phyloP scores from a whole-genome alignment of 768 basidiomycete species.

The Exsudoporus frostii region DNA sequence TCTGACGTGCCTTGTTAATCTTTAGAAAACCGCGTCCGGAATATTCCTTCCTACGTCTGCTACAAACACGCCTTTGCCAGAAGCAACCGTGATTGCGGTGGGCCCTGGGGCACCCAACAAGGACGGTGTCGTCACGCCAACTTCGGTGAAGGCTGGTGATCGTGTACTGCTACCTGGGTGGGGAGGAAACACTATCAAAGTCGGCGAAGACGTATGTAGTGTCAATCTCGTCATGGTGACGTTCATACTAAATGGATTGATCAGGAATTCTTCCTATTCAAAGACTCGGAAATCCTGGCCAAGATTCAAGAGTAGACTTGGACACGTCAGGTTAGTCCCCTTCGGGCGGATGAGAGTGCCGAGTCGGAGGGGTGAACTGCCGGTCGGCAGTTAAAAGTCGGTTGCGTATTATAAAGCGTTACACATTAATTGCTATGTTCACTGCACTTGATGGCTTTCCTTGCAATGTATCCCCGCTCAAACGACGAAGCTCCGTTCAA shows the following conservation, averaged over 20 bases:
- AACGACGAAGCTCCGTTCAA: not conserved
- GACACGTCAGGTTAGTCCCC: not conserved
- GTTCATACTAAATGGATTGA: slow-evolving; percentile 4
- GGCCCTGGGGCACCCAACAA: slow-evolving; percentile 94
- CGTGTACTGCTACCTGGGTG: slow-evolving; percentile 92
- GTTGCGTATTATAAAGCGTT: slow-evolving; percentile 7
- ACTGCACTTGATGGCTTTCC: slow-evolving; percentile 15
- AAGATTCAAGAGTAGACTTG: slow-evolving; percentile 87
- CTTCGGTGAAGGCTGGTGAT: slow-evolving; percentile 83
- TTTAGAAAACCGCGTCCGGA: slow-evolving; percentile 94
- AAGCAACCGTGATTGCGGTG: slow-evolving; percentile 93
- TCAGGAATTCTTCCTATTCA: slow-evolving; percentile 94
- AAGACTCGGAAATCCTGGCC: slow-evolving; percentile 91
- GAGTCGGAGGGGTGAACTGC: not conserved
- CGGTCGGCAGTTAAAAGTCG: slow-evolving; percentile 4
- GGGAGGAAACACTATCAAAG: slow-evolving; percentile 95
- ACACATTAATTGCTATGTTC: slow-evolving; percentile 22
- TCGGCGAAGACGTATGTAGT: slow-evolving; percentile 86
- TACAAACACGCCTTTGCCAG: slow-evolving; percentile 83
- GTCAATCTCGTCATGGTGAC: not conserved
- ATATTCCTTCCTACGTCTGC: slow-evolving; percentile 94
- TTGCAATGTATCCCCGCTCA: slow-evolving; percentile 33
- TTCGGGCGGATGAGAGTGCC: not conserved
- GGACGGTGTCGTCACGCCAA: slow-evolving; percentile 72
- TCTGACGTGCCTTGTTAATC: not conserved